These are phyloP conservation scores for Tricholoma sp. DNA, from an alignment of 768 basidiomycete genomes.

Conservation along the genomic window DNA sequence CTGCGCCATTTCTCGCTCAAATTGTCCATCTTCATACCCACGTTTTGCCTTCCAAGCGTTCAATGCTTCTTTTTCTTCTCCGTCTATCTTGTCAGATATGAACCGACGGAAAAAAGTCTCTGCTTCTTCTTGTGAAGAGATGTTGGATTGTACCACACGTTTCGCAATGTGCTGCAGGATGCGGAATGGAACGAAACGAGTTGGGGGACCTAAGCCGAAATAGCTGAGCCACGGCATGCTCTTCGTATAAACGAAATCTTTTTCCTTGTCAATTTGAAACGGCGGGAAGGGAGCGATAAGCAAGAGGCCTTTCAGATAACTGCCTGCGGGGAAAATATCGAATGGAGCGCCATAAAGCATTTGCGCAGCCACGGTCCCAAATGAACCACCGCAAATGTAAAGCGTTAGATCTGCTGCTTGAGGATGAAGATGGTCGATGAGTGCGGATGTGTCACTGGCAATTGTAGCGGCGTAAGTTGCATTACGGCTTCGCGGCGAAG, in stretches of 20 bases:
- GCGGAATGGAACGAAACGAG: constrained; percentile 29
- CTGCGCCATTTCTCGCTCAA: constrained; percentile 30
- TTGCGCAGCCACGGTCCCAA: constrained; percentile 43
- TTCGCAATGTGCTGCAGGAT: constrained; percentile 21
- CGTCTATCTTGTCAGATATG: constrained; percentile 27
- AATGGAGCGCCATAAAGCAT: constrained; percentile 47
- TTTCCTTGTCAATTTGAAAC: constrained; percentile 28
- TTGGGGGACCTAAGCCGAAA: constrained; percentile 31
- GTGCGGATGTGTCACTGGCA: constrained; percentile 29
- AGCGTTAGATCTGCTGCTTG: constrained; percentile 26
- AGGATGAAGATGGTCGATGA: constrained; percentile 37
- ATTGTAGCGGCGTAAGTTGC: constrained; percentile 29
- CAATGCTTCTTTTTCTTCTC: constrained; percentile 31
- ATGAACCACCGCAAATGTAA: constrained; percentile 43
- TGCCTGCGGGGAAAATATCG: constrained; percentile 38
- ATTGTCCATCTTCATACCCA: constrained; percentile 34
- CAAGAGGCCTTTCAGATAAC: constrained; percentile 33
- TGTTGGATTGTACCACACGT: constrained; percentile 21
- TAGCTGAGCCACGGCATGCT: constrained; percentile 37
- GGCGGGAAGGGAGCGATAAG: constrained; percentile 37
- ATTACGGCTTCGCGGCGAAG: constrained; percentile 24
- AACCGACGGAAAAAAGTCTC: constrained; percentile 29
- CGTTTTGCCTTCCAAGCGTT: constrained; percentile 31
- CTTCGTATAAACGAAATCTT: constrained; percentile 24
- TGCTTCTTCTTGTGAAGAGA: constrained; percentile 29